Percentiles rank a stretch among this genome's conserved stretches.
Evolutionary conservation across 305 asterid genomes (phyloP).

Genomic region (Galium porrigens): DNA sequence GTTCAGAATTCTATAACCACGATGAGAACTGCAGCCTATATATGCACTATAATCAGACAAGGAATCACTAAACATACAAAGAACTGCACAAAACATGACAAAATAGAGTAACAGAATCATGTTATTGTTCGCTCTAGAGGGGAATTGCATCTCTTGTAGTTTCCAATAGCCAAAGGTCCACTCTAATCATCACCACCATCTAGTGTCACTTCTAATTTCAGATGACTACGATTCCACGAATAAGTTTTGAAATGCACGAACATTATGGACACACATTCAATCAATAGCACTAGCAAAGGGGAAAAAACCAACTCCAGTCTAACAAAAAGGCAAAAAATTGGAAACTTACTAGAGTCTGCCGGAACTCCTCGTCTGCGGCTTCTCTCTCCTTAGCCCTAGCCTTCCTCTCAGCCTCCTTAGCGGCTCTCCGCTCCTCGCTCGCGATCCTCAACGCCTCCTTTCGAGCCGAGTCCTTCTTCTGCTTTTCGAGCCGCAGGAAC

Average conservation of each 20-base stretch:
- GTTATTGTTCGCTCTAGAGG: neutral
- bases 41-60: neutral
- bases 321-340: constrained; percentile 4
- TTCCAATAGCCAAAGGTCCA: neutral
- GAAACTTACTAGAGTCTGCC: constrained; percentile 43
- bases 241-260: too few species aligned
- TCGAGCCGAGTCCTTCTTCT: constrained; percentile 47
- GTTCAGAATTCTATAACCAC: neutral
- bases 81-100: neutral
- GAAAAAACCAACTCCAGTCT: neutral
- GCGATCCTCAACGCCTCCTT: constrained; percentile 62
- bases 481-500: constrained; percentile 49
- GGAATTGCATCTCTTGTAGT: neutral
- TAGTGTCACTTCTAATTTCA: neutral
- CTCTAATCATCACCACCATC: neutral
- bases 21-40: neutral
- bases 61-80: neutral
- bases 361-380: constrained; percentile 48
- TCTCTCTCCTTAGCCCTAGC: constrained; percentile 59
- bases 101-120: neutral
- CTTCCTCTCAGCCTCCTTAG: constrained; percentile 62
- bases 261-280: neutral
- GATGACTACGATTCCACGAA: neutral
- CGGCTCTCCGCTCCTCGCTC: constrained; percentile 50
- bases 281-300: neutral